Evolutionary conservation across 192 early-diverging fungal species (phyloP).

Genomic region (Cladochytrium replicatum): DNA sequence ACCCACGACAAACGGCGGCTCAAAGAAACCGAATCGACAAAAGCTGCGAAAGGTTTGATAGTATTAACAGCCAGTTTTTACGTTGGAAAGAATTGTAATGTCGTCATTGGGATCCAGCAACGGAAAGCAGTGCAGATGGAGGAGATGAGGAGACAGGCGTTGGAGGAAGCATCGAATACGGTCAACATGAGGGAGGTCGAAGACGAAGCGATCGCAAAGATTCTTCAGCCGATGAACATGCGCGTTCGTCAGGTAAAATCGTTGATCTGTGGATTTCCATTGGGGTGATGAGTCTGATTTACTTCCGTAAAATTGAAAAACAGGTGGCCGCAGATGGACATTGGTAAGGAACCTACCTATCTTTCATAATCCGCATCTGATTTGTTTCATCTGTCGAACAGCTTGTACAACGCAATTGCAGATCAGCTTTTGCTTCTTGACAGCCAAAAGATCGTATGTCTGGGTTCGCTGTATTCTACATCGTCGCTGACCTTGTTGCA

Average conservation of each 20-base stretch:
- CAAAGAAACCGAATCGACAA: constrained; percentile 29
- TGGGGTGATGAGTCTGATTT: not conserved
- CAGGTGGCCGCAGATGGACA: constrained; percentile 83
- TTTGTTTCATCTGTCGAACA: constrained; percentile 1
- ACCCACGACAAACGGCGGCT: not conserved
- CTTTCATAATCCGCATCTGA: constrained; percentile 6
- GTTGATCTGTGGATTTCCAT: not conserved
- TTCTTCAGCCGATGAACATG: constrained; percentile 48
- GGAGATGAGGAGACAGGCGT: constrained; percentile 62
- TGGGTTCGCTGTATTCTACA: not conserved
- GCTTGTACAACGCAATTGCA: constrained; percentile 79
- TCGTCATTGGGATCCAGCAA: constrained; percentile 42
- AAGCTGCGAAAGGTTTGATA: constrained; percentile 19
- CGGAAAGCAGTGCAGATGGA: constrained; percentile 61
- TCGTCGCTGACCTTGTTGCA: constrained; percentile 8
- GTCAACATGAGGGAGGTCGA: constrained; percentile 71
- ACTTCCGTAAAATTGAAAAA: too few relatives aligned
- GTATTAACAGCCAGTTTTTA: constrained; percentile 11
- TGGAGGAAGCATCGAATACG: constrained; percentile 59
- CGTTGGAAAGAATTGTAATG: constrained; percentile 5
- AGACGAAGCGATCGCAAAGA: constrained; percentile 48
- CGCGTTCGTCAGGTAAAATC: constrained; percentile 36
- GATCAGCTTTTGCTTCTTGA: constrained; percentile 55
- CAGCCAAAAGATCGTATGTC: constrained; percentile 36
- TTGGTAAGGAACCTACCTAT: constrained; percentile 43